These are phyloP conservation scores for Scenedesmus sp. DNA, from an alignment of 163 green algal genomes.

Conservation along the genomic window DNA sequence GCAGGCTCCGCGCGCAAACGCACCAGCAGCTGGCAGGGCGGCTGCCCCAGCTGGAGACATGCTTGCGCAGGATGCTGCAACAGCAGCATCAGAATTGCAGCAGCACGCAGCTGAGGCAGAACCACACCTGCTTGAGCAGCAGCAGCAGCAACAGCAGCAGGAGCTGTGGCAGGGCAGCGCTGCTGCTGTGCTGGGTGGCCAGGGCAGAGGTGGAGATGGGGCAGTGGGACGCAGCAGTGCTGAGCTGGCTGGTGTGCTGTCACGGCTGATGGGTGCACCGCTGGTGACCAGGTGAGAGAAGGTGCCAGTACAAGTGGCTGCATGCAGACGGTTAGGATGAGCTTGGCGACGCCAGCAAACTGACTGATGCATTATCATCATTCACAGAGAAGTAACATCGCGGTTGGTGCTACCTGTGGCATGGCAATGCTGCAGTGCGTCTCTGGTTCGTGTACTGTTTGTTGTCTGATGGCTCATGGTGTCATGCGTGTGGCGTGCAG, in stretches of 20 bases:
- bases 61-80: not conserved
- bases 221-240: not conserved
- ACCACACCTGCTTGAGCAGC: not conserved
- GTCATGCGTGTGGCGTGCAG: not conserved
- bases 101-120: not conserved
- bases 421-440: not conserved
- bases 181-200: not conserved
- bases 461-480: not conserved
- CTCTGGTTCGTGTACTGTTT: not conserved
- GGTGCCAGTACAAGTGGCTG: no score
- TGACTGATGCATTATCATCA: no score
- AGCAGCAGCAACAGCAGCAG: slow-evolving; percentile 33
- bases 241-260: slow-evolving; percentile 6
- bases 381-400: no score
- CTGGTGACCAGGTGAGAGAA: slow-evolving; percentile 31
- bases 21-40: not conserved
- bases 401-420: not conserved
- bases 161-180: not conserved
- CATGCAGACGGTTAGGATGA: not conserved
- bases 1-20: not conserved
- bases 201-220: not conserved
- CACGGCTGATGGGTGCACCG: slow-evolving; percentile 17
- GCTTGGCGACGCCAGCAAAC: not conserved
- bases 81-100: not conserved
- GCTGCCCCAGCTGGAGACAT: no score